Conservation (phyloP, 2,329 filamentous ascomycete genomes). For the Blumeriella jaapii region DNA sequence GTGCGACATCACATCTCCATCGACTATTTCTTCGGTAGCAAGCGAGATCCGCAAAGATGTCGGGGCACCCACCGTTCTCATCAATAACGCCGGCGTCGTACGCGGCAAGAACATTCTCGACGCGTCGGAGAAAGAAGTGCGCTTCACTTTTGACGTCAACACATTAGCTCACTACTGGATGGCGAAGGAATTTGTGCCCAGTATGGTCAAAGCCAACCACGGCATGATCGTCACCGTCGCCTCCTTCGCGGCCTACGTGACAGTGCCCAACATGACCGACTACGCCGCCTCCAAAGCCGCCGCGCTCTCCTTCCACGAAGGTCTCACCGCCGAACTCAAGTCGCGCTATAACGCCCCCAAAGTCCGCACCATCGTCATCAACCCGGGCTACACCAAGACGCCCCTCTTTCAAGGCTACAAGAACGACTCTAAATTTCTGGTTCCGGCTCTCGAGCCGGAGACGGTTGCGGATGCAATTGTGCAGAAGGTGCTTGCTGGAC, state of each 20-base stretch:
- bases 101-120: conserved; percentile 51
- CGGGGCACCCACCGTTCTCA: conserved; percentile 56
- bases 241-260: conserved; percentile 48
- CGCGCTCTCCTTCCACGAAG: conserved; percentile 57
- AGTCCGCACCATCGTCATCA: conserved; percentile 55
- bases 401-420: conserved; percentile 47
- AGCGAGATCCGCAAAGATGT: conserved; percentile 40
- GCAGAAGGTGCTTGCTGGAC: conserved; percentile 44
- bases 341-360: conserved; percentile 49
- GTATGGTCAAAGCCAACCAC: conserved; percentile 52
- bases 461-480: conserved; percentile 55
- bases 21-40: conserved; percentile 41
- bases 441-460: conserved; percentile 44
- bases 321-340: conserved; percentile 43
- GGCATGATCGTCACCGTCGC: conserved; percentile 64
- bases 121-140: conserved; percentile 43
- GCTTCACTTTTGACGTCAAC: conserved; percentile 62
- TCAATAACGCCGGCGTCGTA: conserved; percentile 60
- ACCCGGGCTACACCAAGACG: conserved; percentile 51
- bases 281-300: conserved; percentile 58
- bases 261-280: conserved; percentile 53
- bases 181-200: conserved; percentile 54
- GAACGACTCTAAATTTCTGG: conserved; percentile 38
- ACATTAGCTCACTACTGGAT: conserved; percentile 55
- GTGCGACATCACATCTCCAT: conserved; percentile 54